Evolutionary conservation across 345 rosid genomes (phyloP).

Genomic region (Aethionema arabicum): DNA sequence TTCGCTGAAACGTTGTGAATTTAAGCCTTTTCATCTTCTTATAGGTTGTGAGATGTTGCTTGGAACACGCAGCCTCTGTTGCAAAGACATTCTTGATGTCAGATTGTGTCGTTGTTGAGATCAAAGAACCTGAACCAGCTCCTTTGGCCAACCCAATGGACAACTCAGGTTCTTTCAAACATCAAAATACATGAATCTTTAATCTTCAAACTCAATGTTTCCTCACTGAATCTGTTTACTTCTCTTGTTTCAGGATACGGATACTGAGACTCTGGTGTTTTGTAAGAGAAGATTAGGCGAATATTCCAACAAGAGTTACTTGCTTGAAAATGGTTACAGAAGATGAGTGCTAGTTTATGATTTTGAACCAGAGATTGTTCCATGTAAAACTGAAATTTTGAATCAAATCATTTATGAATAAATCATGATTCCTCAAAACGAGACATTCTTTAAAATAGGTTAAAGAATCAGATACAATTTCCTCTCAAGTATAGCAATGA

Average conservation of each 20-base stretch:
- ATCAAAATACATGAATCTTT: background rate
- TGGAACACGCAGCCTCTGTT: constrained; percentile 97
- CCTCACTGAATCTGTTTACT: constrained; percentile 16
- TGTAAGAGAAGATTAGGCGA: constrained; percentile 32
- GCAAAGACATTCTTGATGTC: constrained; percentile 99
- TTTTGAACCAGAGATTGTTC: constrained; percentile 35
- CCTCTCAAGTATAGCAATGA: constrained; percentile 25
- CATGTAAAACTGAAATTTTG: constrained; percentile 33
- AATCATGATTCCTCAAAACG: constrained; percentile 20
- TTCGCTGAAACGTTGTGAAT: constrained; percentile 6
- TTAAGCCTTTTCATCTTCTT: background rate
- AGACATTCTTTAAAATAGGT: background rate
- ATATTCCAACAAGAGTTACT: constrained; percentile 8
- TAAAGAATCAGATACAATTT: constrained; percentile 13
- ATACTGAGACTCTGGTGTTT: constrained; percentile 39
- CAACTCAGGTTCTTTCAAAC: constrained; percentile 65
- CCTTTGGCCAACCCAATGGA: constrained; percentile 92
- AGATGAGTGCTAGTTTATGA: constrained; percentile 33
- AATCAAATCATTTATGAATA: constrained; percentile 19
- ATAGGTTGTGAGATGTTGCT: constrained; percentile 98
- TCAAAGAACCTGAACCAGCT: constrained; percentile 83
- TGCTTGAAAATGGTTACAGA: background rate
- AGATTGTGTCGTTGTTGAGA: constrained; percentile 95
- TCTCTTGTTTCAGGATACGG: constrained; percentile 38
- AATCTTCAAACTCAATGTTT: background rate